phyloP scores from a whole-genome alignment of 1,284 basidiomycete genomes.

The Lentinula novae-zelandiae region DNA sequence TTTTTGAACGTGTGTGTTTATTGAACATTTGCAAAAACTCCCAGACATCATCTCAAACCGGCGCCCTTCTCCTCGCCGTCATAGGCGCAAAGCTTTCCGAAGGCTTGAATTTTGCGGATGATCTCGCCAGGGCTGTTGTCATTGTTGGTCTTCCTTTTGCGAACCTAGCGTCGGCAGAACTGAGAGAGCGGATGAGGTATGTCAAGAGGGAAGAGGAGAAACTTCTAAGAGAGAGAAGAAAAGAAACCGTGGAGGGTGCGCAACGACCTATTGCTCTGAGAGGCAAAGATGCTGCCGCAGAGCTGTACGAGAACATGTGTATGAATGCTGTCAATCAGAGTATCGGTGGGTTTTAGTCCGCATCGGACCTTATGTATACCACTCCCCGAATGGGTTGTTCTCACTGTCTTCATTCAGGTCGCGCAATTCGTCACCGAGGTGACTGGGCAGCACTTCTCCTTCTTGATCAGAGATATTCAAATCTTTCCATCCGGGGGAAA shows the following conservation, averaged over 20 bases:
- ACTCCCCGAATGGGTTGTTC: not conserved
- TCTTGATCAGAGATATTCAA: constrained; percentile 79
- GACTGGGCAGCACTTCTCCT: constrained; percentile 88
- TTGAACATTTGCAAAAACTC: constrained; percentile 11
- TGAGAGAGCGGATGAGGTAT: constrained; percentile 89
- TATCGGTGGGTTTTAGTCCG: constrained; percentile 60
- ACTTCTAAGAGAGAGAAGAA: not conserved
- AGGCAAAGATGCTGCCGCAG: constrained; percentile 62
- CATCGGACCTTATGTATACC: not conserved
- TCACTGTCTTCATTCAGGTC: constrained; percentile 43
- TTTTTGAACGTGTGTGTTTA: constrained; percentile 23
- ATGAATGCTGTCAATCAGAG: constrained; percentile 98
- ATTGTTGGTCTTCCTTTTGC: constrained; percentile 94
- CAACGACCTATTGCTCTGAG: constrained; percentile 42
- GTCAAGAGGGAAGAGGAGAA: constrained; percentile 59
- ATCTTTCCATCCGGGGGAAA: constrained; percentile 65
- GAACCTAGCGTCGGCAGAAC: constrained; percentile 86
- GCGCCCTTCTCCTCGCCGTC: constrained; percentile 86
- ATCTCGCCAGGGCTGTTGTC: constrained; percentile 85
- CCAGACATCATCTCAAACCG: constrained; percentile 24
- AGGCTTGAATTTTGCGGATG: constrained; percentile 93
- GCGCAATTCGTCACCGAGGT: constrained; percentile 82
- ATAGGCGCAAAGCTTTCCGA: constrained; percentile 97
- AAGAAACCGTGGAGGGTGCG: constrained; percentile 28
- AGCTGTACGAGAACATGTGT: constrained; percentile 90